phyloP scores from a whole-genome alignment of 495 filamentous ascomycete genomes.

The Friedmanniomyces endolithicus region DNA sequence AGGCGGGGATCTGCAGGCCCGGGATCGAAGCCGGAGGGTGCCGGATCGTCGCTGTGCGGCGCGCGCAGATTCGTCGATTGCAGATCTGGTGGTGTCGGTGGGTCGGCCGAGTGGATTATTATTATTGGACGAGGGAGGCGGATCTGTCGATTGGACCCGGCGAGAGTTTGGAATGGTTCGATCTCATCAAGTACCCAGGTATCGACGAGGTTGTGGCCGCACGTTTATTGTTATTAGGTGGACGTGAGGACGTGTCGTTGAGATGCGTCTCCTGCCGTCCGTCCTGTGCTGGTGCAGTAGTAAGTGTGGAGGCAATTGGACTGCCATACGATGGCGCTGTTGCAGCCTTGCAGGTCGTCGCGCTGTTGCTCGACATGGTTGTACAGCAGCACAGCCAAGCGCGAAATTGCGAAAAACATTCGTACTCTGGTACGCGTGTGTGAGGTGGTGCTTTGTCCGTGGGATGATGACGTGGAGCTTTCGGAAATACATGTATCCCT shows the following conservation, averaged over 20 bases:
- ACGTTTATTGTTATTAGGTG: background rate
- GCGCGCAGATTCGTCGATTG: no score
- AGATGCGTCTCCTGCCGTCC: background rate
- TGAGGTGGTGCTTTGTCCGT: no score
- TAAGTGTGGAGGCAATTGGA: no score
- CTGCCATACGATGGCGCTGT: no score
- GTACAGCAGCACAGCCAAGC: background rate
- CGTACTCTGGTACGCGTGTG: no score
- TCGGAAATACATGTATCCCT: background rate
- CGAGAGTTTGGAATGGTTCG: no score
- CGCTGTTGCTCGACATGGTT: background rate
- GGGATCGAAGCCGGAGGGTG: background rate
- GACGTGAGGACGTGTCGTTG: background rate
- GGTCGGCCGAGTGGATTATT: background rate
- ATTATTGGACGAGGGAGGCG: background rate
- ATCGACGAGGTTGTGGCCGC: background rate
- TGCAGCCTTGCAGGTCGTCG: no score
- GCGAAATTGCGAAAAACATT: no score
- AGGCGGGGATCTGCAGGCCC: background rate
- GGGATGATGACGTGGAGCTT: background rate
- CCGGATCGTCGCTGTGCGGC: background rate
- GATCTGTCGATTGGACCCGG: no score
- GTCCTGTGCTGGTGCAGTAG: background rate
- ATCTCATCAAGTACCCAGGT: background rate
- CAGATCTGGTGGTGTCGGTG: background rate